Base-by-base conservation (phyloP, 2,329 filamentous ascomycete species). In the Claviceps humidiphila region DNA sequence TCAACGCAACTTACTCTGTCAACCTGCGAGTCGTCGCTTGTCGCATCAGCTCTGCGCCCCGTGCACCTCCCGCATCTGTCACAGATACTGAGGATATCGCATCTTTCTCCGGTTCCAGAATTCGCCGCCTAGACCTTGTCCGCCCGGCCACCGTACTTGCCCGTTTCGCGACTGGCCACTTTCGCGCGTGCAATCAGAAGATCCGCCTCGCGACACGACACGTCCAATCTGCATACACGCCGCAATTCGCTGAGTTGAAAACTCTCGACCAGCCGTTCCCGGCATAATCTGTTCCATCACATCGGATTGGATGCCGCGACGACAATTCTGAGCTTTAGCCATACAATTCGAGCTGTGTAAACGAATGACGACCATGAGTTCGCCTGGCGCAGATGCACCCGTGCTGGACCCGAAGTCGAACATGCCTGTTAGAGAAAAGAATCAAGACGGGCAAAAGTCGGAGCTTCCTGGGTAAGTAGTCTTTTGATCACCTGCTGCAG, bases 281-380 rank as follows among this genome's bases (percentile, higher is more conserved):
- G 44, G 24, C 50, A 38, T 24, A 64, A 57, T 57, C 59, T 7
- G 20, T 14, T 30, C 16, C 8, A 51, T 58, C 57, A 59, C 57
- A 56, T 53, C 58, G 54, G 55, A 60, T 42, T 43, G 42, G 38
- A 48, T 51, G 49, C 20, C 30, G 49, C 49, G 45, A 49, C 44
- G 14, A 51, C 17, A 26, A 20, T 34, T 40, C 9, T 46, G 22
- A 47, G 34, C 34, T 22, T n/a, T 46, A 40, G 14, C 5, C 14
- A 14, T n/a, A 47, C 34, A 54, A 38, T 16, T n/a, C 20, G 34
- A 51, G 13, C 20, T 34, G 34, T 51, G 22, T 17, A 37, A n/a
- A 13, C 44, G 39, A 67, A 73, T 72, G 68, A 72, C 73, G 71
- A 71, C 71, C 62, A 78, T 79, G 75, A 71, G 75, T 57, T 75